Percentiles rank a stretch among this genome's conserved stretches.
These are phyloP conservation scores for Phytophthora palmivora DNA, from an alignment of 352 stramenopile genomes.

Conservation along the genomic window DNA sequence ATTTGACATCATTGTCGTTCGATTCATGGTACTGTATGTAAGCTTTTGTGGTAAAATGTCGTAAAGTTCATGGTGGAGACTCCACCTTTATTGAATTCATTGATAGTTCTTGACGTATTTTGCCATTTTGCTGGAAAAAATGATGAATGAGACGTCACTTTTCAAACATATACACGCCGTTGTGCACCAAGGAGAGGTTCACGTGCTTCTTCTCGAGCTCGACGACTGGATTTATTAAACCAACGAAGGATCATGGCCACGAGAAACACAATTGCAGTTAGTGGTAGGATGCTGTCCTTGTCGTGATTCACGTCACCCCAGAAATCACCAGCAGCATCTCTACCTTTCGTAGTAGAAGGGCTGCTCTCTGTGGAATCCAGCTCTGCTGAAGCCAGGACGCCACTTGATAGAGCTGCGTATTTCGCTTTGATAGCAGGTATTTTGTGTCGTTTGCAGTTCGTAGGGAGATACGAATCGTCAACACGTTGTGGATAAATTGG, in stretches of 20 bases:
- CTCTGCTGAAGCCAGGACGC: constrained; percentile 16
- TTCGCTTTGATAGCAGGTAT: constrained; percentile 28
- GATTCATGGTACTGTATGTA: no score
- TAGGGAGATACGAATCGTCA: constrained; percentile 13
- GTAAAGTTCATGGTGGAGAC: neutral
- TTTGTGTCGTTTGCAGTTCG: constrained; percentile 23
- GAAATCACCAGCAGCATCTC: neutral
- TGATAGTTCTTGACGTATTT: constrained; percentile 11
- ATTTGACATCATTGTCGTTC: constrained; percentile 10
- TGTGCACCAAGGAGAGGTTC: constrained; percentile 19
- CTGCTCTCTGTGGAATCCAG: constrained; percentile 31
- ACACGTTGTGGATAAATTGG: constrained; percentile 11
- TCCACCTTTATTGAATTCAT: constrained; percentile 9
- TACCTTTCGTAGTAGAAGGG: neutral
- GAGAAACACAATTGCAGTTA: constrained; percentile 28
- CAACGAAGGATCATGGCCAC: constrained; percentile 31
- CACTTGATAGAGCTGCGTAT: constrained; percentile 8
- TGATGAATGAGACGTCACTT: neutral
- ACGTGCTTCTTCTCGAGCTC: constrained; percentile 26
- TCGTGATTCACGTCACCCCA: constrained; percentile 11
- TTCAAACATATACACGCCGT: constrained; percentile 34
- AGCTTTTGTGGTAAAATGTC: neutral
- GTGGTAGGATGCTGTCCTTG: constrained; percentile 24
- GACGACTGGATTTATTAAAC: constrained; percentile 30
- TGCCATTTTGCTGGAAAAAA: neutral